These are phyloP conservation scores for Geoglossum cookeanum DNA, from an alignment of 2,329 filamentous ascomycete species.

Conservation along the genomic window DNA sequence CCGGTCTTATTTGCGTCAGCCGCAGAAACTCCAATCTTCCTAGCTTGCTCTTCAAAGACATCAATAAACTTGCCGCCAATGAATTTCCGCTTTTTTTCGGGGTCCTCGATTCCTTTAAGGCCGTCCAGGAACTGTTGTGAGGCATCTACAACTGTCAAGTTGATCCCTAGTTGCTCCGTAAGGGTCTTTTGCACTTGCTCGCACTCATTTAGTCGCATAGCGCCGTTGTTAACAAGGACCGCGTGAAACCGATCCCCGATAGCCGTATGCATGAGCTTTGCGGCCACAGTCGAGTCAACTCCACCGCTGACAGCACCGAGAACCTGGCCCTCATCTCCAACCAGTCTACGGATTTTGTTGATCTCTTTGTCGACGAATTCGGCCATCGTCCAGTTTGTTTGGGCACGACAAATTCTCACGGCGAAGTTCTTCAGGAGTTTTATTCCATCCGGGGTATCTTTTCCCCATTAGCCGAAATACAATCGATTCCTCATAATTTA, in stretches of 20 bases:
- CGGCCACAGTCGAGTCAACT: slow-evolving; percentile 77
- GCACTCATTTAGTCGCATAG: slow-evolving; percentile 74
- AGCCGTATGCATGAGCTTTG: slow-evolving; percentile 68
- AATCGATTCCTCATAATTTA: neutral
- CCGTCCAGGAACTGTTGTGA: slow-evolving; percentile 56
- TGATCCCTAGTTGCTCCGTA: slow-evolving; percentile 63
- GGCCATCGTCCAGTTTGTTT: slow-evolving; percentile 5
- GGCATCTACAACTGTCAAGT: slow-evolving; percentile 73
- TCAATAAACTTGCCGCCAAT: slow-evolving; percentile 71
- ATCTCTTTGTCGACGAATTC: slow-evolving; percentile 25
- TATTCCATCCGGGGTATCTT: slow-evolving; percentile 8
- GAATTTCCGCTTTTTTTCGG: slow-evolving; percentile 79
- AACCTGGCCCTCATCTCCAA: slow-evolving; percentile 67
- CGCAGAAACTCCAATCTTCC: slow-evolving; percentile 52
- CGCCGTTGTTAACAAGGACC: slow-evolving; percentile 68
- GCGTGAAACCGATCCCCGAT: slow-evolving; percentile 76
- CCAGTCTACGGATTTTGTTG: slow-evolving; percentile 55
- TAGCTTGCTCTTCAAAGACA: slow-evolving; percentile 64
- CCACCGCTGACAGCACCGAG: slow-evolving; percentile 65
- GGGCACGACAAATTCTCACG: slow-evolving; percentile 51
- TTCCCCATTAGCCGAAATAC: neutral
- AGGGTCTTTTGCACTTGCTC: slow-evolving; percentile 65
- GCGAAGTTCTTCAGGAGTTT: slow-evolving; percentile 66
- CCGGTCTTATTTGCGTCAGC: slow-evolving; percentile 48
- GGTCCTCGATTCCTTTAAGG: slow-evolving; percentile 57